Base-by-base conservation (phyloP, 2,329 filamentous ascomycete species). In the Pseudocercospora eumusae region DNA sequence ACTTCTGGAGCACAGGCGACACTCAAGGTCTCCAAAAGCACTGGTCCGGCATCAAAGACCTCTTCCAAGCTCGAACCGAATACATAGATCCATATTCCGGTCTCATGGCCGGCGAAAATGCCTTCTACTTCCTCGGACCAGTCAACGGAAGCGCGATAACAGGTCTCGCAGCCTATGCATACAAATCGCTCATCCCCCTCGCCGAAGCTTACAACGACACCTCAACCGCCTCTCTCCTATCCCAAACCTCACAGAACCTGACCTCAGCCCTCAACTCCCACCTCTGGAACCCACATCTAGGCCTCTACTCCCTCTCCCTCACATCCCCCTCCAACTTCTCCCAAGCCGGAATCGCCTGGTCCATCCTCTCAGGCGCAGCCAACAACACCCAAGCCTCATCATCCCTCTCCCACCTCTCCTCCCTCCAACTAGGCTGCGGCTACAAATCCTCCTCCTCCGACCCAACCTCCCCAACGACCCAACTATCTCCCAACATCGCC, bases 401-500 rank as follows among this genome's bases (percentile, higher is more conserved):
- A 0, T 71, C 71, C 2, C 65, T 79, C 20, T 62, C 72, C 1
- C 70, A 73, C 4, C 66, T 79, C 1, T 54, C 68, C 4, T 21
- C 66, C 1, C 68, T 79, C 1, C 68, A 68, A 5, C 68, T 75
- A n/a, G 73, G 72, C 1, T 66, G 72, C 1, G 77, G 77, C 1
- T 79, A 77, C 64, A 78, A 75, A 57, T 73, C 72, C n/a, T 60
- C 61, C 8, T 70, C 68, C 7, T 62, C 57, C 20, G 66, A 70
- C 7, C 56, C 67, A 1, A 61, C 65, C 10, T 71, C 66, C 1
- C 60, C 69, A 1, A 76, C 80, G 33, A 67, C 64, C 2, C 33
- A 68, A 20, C 59, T 74, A 11, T 80, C 79, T 2, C 79, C 82
- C 10, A 82, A 81, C 66, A 82, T 78, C 23, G 78, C 74, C 11